phyloP scores from a whole-genome alignment of 345 rosid species.

The Arabis alpina region DNA sequence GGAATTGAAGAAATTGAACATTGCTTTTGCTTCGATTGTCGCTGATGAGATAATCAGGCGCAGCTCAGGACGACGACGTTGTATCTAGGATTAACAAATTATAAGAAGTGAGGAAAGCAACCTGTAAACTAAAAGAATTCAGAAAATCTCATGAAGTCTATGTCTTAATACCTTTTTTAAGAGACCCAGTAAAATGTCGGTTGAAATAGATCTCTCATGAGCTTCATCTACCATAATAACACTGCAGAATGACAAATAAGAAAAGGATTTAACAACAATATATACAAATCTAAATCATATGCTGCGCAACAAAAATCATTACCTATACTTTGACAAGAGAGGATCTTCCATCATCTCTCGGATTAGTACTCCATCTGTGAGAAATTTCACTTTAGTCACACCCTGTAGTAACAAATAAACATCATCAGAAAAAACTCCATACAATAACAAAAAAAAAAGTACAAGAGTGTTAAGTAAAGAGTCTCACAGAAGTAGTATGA shows the following conservation, averaged over 20 bases:
- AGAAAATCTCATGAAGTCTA: too few relatives aligned
- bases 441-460: neutral
- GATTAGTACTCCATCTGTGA: conserved; percentile 90
- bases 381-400: conserved; percentile 80
- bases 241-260: conserved; percentile 47
- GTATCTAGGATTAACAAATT: conserved; percentile 56
- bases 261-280: conserved; percentile 18
- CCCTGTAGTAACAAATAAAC: conserved; percentile 60
- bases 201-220: conserved; percentile 96
- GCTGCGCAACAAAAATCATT: conserved; percentile 29
- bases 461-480: conserved; percentile 18
- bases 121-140: neutral
- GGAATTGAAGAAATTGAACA: conserved; percentile 75
- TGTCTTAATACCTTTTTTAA: conserved; percentile 69
- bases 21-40: conserved; percentile 90
- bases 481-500: conserved; percentile 70
- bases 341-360: conserved; percentile 99
- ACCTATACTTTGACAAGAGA: conserved; percentile 95
- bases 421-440: conserved; percentile 14
- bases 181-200: conserved; percentile 93
- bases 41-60: conserved; percentile 93
- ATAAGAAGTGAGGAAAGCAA: neutral
- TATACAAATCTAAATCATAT: neutral
- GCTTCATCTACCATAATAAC: conserved; percentile 99
- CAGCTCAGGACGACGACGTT: conserved; percentile 85